Evolutionary conservation across 495 filamentous ascomycete species (phyloP).

Genomic region (Hyaloscypha bicolor): DNA sequence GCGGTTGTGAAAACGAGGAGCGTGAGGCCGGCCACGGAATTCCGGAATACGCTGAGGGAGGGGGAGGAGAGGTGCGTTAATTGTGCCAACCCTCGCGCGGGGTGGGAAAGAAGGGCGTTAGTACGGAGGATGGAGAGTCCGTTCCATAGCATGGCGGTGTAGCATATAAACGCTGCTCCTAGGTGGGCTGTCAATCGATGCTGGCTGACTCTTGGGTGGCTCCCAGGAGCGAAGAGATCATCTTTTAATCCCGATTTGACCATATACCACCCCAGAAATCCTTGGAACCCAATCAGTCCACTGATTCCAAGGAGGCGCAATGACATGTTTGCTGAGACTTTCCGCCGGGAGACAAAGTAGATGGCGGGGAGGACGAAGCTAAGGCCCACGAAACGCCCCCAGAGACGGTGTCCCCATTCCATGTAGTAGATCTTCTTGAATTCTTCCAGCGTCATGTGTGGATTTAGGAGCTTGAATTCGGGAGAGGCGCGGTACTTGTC

Average conservation of each 20-base stretch:
- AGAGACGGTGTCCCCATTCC: conserved; percentile 97
- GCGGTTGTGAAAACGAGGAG: conserved; percentile 83
- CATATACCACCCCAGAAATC: conserved; percentile 99
- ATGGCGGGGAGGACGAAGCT: conserved; percentile 84
- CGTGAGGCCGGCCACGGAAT: conserved; percentile 70
- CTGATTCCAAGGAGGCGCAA: conserved; percentile 78
- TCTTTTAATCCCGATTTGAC: conserved; percentile 94
- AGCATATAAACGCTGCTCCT: conserved; percentile 86
- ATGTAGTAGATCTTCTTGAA: conserved; percentile 99
- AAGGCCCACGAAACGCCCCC: conserved; percentile 91
- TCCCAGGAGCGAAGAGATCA: conserved; percentile 88
- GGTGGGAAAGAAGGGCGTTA: conserved; percentile 65
- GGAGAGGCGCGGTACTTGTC: conserved; percentile 86
- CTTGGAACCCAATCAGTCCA: conserved; percentile 90
- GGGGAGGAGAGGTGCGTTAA: conserved; percentile 65
- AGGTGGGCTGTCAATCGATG: conserved; percentile 91
- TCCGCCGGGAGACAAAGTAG: conserved; percentile 84
- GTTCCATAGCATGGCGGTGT: conserved; percentile 91
- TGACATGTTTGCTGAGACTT: conserved; percentile 79
- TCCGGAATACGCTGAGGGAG: conserved; percentile 69
- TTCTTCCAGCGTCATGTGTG: conserved; percentile 85
- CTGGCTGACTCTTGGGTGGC: conserved; percentile 89
- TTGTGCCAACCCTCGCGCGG: conserved; percentile 53
- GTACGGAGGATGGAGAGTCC: conserved; percentile 83
- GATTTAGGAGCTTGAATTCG: conserved; percentile 88